A percentile compares a stretch with the other conserved stretches of the same genome.
phyloP scores from a whole-genome alignment of 2,329 filamentous ascomycete species.

The Cladosporium sp. region DNA sequence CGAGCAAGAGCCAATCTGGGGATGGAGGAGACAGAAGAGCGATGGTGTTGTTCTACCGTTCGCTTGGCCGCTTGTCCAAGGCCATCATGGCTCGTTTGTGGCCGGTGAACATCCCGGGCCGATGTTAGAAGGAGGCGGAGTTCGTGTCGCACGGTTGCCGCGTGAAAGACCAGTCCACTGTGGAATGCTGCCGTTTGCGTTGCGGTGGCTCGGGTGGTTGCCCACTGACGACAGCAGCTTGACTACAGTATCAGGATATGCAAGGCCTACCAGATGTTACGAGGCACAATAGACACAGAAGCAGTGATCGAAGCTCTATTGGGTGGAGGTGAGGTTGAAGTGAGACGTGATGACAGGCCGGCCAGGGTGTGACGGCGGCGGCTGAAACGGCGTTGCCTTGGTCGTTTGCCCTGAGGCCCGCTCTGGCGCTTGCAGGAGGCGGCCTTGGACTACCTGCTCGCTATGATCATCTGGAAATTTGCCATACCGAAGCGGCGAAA shows the following conservation, averaged over 20 bases:
- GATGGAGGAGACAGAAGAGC: neutral
- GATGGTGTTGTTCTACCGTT: neutral
- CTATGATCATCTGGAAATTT: too few relatives aligned
- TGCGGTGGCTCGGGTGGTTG: too few relatives aligned
- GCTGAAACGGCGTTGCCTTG: neutral
- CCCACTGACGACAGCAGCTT: neutral
- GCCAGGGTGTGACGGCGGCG: neutral
- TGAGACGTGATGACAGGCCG: slow-evolving; percentile 6
- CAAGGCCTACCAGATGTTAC: neutral
- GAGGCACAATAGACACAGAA: neutral
- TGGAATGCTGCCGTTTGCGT: slow-evolving; percentile 8
- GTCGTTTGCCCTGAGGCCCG: neutral
- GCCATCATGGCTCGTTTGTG: neutral
- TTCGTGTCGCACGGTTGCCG: slow-evolving; percentile 7
- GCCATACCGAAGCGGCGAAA: too few relatives aligned
- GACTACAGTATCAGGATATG: slow-evolving; percentile 6
- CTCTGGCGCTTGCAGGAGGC: neutral
- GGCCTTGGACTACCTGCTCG: neutral
- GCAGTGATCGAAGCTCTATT: neutral
- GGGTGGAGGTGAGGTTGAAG: slow-evolving; percentile 7
- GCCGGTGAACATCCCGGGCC: neutral
- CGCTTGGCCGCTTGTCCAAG: neutral
- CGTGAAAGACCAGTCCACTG: slow-evolving; percentile 5
- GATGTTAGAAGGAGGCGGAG: slow-evolving; percentile 3
- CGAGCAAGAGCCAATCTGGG: neutral